Base-by-base conservation (phyloP, 495 filamentous ascomycete species). In the Rhypophila decipiens region DNA sequence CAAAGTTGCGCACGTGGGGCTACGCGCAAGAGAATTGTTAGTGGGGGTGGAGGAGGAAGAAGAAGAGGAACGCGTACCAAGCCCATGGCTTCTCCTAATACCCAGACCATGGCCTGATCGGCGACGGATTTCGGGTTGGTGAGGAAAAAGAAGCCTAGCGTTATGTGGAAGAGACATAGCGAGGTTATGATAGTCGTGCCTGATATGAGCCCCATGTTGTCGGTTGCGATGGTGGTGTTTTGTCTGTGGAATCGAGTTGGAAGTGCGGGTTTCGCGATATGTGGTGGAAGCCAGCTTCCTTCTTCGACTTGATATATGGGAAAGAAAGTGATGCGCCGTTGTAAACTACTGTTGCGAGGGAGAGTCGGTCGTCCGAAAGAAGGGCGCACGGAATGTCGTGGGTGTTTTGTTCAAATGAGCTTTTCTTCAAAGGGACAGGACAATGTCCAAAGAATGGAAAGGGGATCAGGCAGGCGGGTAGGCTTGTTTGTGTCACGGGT, bases 91-190 rank as follows among this genome's bases (percentile, higher is more conserved):
- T 93, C 88, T 36, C 89, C 89, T 12, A 95, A 68, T 35, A 96
- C 78, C 56, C 80, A 90, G 42, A 95, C 87, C 9, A 95, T 55
- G 36, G 87, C 83, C 45, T 89, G 88, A 58, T 93, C 83, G 36
- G 83, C 79, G 51, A 96, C 75, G 47, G 73, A 67, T 31, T 65
- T 60, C 3, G 90, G 89, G 21, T 74, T 78, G 42, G 77, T 83
- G 59, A 89, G 75, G 69, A 95, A 84, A 75, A 90, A 88, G 66
- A 83, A 89, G 58, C 79, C 85, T 21, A 91, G 75, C 17, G 86
- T 85, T 50, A 93, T 66, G 65, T 91, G 84, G 72, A 91, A 85
- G 63, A 95, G 75, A 54, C 82, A 84, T 50, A 95, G 71, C 29
- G 78, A 80, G 53, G 86, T 84, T 50, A 96, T 77, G 55, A 95